Conservation (phyloP, 306 rosid species). For the Malus sylvestris region DNA sequence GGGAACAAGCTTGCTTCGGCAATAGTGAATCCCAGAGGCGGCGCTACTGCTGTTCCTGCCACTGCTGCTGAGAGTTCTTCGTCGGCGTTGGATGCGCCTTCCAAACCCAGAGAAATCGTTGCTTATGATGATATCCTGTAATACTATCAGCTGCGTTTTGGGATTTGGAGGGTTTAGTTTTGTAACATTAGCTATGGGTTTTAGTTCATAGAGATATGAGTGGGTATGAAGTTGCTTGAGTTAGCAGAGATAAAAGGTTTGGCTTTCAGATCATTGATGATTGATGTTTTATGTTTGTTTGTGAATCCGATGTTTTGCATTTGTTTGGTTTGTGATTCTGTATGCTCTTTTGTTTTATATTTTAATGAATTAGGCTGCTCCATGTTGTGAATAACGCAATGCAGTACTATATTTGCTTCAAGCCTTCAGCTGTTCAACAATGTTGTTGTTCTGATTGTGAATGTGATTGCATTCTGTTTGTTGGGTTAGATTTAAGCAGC, state of each 20-base stretch:
- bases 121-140: slow-evolving; percentile 82
- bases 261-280: neutral
- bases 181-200: slow-evolving; percentile 20
- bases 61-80: slow-evolving; percentile 17
- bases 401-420: neutral
- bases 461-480: neutral
- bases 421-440: too few species aligned
- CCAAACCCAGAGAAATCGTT: slow-evolving; percentile 64
- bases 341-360: neutral
- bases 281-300: neutral
- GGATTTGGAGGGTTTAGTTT: neutral
- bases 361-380: neutral
- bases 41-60: neutral
- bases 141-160: neutral
- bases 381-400: neutral
- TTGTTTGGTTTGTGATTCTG: neutral
- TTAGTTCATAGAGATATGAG: neutral
- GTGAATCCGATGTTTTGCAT: neutral
- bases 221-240: neutral
- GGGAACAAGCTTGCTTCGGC: slow-evolving; percentile 71
- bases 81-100: slow-evolving; percentile 45
- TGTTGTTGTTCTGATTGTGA: neutral
- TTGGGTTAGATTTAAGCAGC: neutral
- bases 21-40: slow-evolving; percentile 45
- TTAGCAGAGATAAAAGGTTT: neutral